A percentile compares a stretch with the other conserved stretches of the same genome.
Conservation (phyloP, 2,329 filamentous ascomycete species). For the Rachicladosporium sp. region DNA sequence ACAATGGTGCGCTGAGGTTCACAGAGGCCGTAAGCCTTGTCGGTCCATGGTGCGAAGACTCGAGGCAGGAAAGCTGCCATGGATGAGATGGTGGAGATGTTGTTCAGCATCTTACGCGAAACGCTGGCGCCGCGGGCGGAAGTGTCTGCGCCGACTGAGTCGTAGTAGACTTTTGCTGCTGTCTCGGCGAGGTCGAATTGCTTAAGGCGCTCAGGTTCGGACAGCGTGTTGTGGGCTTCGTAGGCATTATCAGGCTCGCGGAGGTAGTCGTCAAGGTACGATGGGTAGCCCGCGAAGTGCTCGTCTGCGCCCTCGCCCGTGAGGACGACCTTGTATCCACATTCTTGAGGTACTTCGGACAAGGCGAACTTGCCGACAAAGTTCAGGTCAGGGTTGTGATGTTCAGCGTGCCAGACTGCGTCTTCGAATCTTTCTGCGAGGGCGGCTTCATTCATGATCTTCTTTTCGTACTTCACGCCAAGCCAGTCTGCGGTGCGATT, state of each 20-base stretch:
- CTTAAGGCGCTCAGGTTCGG: constrained; percentile 11
- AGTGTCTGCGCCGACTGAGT: constrained; percentile 17
- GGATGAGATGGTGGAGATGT: constrained; percentile 25
- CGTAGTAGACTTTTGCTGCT: constrained; percentile 16
- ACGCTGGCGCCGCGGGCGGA: constrained; percentile 14
- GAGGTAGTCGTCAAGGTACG: constrained; percentile 36
- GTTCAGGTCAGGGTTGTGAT: constrained; percentile 39
- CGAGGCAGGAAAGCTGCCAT: constrained; percentile 25
- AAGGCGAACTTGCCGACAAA: constrained; percentile 41
- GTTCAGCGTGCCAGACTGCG: constrained; percentile 34
- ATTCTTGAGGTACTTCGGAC: constrained; percentile 31
- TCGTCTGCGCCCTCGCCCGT: constrained; percentile 38
- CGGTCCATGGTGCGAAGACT: constrained; percentile 26
- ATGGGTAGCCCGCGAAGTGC: constrained; percentile 41
- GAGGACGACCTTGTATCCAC: constrained; percentile 42
- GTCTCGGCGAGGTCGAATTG: constrained; percentile 15
- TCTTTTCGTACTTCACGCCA: constrained; percentile 33
- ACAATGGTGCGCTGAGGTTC: constrained; percentile 24
- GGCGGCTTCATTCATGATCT: constrained; percentile 32
- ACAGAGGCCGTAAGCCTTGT: constrained; percentile 14
- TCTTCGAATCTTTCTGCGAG: constrained; percentile 34
- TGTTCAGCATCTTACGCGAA: constrained; percentile 27
- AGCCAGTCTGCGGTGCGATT: constrained; percentile 37
- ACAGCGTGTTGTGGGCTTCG: constrained; percentile 12
- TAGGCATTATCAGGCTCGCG: constrained; percentile 34